Conservation (phyloP, 164 flowering plant species). For the Dillenia turbinata region DNA sequence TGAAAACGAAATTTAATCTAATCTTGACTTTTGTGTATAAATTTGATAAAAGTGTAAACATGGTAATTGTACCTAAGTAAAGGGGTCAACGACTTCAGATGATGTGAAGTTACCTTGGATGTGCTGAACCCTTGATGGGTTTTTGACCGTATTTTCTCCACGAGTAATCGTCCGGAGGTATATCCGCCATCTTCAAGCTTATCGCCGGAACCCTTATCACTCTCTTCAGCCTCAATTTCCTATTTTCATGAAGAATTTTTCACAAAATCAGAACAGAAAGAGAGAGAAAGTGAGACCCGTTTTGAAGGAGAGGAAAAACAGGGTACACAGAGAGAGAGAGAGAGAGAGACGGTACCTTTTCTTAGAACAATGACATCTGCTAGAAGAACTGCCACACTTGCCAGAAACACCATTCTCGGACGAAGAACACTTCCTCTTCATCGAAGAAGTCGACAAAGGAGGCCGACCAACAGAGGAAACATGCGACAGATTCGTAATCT, state of each 20-base stretch:
- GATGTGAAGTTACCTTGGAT: conserved; percentile 60
- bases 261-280: not conserved
- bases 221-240: conserved; percentile 73
- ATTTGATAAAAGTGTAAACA: not conserved
- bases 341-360: conserved; percentile 39
- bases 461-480: conserved; percentile 49
- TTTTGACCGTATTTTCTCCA: conserved; percentile 99
- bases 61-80: not conserved
- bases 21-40: not conserved
- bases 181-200: conserved; percentile 85
- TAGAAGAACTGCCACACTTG: conserved; percentile 47
- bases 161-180: conserved; percentile 91
- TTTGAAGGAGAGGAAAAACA: not conserved
- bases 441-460: conserved; percentile 47
- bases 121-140: conserved; percentile 96
- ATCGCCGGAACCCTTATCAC: conserved; percentile 85
- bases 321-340: not conserved
- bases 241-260: conserved; percentile 13
- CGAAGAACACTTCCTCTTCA: conserved; percentile 65
- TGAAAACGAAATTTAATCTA: not conserved
- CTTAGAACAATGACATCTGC: conserved; percentile 88
- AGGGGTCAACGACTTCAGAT: too few species aligned
- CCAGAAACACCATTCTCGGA: conserved; percentile 50
- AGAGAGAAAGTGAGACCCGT: not conserved
- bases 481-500: conserved; percentile 46